phyloP scores from a whole-genome alignment of 1,139 yeast genomes.

The Candida sanyaensis region DNA sequence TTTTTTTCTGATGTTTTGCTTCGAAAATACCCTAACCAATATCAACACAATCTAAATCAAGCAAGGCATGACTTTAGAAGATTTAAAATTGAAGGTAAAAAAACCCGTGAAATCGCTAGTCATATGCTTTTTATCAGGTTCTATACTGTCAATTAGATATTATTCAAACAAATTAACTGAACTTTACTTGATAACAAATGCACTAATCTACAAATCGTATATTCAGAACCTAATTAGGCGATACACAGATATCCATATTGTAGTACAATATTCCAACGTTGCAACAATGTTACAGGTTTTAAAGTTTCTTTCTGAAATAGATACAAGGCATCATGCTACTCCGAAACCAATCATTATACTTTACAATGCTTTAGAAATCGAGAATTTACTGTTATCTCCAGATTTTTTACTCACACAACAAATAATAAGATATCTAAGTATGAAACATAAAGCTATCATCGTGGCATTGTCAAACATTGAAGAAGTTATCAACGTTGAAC shows the following conservation, averaged over 20 bases:
- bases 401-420: conserved; percentile 47
- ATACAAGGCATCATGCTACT: conserved; percentile 16
- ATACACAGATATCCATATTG: conserved; percentile 1
- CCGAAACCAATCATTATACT: conserved; percentile 19
- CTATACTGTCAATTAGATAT: conserved; percentile 13
- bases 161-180: conserved; percentile 14
- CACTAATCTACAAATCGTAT: conserved; percentile 20
- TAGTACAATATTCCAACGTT: conserved; percentile 1
- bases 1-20: background rate
- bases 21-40: too few species aligned
- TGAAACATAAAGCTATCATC: conserved; percentile 35
- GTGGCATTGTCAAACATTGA: conserved; percentile 6
- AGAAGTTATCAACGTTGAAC: conserved; percentile 10
- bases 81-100: background rate
- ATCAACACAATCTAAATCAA: too few species aligned
- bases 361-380: conserved; percentile 19
- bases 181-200: conserved; percentile 24
- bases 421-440: conserved; percentile 47
- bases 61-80: conserved; percentile 8
- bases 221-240: conserved; percentile 17
- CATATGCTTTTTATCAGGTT: conserved; percentile 9
- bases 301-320: conserved; percentile 12
- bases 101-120: conserved; percentile 3
- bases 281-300: background rate
- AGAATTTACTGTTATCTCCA: conserved; percentile 22